Percentiles rank a stretch among this genome's conserved stretches.
phyloP scores from a whole-genome alignment of 768 basidiomycete genomes.

The Amanita fuliginea region DNA sequence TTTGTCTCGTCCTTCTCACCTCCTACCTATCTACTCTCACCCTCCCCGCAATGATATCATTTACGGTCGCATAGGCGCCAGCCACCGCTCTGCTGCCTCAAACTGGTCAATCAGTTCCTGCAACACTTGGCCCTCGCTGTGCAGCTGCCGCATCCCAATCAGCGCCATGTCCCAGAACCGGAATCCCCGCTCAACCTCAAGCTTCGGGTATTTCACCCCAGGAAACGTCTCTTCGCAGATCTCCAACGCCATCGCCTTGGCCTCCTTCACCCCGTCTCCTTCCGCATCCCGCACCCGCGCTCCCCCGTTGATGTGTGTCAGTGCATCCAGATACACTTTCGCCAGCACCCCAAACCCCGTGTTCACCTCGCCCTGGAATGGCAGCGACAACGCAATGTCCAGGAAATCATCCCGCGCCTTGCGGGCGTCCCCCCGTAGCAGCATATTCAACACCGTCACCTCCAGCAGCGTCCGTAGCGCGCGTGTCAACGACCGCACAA shows the following conservation, averaged over 20 bases:
- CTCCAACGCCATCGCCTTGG: slow-evolving; percentile 79
- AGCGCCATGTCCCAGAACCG: slow-evolving; percentile 96
- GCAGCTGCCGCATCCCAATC: slow-evolving; percentile 82
- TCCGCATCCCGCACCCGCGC: slow-evolving; percentile 68
- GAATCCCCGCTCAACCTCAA: slow-evolving; percentile 93
- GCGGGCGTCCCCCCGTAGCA: slow-evolving; percentile 81
- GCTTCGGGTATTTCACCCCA: slow-evolving; percentile 77
- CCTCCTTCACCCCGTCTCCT: slow-evolving; percentile 69
- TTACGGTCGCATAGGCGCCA: slow-evolving; percentile 85
- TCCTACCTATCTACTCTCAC: slow-evolving; percentile 4
- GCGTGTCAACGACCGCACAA: slow-evolving; percentile 84
- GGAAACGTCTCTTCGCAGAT: slow-evolving; percentile 93
- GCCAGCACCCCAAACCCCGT: slow-evolving; percentile 97
- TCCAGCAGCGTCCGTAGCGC: slow-evolving; percentile 86
- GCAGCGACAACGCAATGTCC: slow-evolving; percentile 85
- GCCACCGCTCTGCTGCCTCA: slow-evolving; percentile 90
- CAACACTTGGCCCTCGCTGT: slow-evolving; percentile 70
- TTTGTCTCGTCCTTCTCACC: slow-evolving; percentile 6
- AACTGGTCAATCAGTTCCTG: slow-evolving; percentile 91
- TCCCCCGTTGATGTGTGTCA: slow-evolving; percentile 79
- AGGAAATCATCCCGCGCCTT: slow-evolving; percentile 82
- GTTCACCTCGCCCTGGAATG: slow-evolving; percentile 94
- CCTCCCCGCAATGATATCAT: slow-evolving; percentile 24
- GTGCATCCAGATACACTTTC: slow-evolving; percentile 91
- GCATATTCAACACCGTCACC: slow-evolving; percentile 85